Percentiles rank a stretch among this genome's conserved stretches.
These are phyloP conservation scores for Chlamydomonas sp. DNA, from an alignment of 139 green algal genomes.

Conservation along the genomic window DNA sequence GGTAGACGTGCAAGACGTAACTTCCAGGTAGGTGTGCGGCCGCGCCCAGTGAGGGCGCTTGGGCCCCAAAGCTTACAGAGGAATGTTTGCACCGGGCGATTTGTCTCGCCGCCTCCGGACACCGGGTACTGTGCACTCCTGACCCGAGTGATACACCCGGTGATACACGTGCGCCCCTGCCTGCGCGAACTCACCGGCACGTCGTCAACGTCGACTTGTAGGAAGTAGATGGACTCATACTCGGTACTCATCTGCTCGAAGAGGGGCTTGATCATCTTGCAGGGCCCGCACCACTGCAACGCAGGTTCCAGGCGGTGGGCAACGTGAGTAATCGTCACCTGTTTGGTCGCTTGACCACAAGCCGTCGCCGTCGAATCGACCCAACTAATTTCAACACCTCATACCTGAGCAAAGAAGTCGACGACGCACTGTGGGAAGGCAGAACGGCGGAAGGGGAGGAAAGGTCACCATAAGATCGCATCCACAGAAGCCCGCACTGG, in stretches of 20 bases:
- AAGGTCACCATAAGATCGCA: not conserved
- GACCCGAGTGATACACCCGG: too few species aligned
- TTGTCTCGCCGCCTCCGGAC: too few species aligned
- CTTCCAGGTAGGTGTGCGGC: not conserved
- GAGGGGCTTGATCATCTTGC: slow-evolving; percentile 79
- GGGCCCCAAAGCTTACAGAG: not conserved
- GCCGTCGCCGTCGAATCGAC: not conserved
- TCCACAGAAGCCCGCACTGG: not conserved
- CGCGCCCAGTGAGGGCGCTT: too few species aligned
- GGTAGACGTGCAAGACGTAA: too few species aligned
- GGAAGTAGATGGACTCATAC: slow-evolving; percentile 60
- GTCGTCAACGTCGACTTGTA: slow-evolving; percentile 87
- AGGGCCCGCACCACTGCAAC: slow-evolving; percentile 79
- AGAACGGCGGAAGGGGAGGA: not conserved
- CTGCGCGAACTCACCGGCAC: slow-evolving; percentile 22
- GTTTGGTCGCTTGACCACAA: not conserved
- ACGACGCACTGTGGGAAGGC: not conserved
- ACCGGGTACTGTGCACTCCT: too few species aligned
- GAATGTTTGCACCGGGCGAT: not conserved
- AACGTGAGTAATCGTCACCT: too few species aligned
- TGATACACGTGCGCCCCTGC: not conserved
- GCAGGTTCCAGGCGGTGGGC: not conserved
- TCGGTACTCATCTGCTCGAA: slow-evolving; percentile 70
- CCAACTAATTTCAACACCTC: not conserved
- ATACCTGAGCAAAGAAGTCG: slow-evolving; percentile 13